Evolutionary conservation across 257 asterid species (phyloP).

Genomic region (Solanum sparsipilum): DNA sequence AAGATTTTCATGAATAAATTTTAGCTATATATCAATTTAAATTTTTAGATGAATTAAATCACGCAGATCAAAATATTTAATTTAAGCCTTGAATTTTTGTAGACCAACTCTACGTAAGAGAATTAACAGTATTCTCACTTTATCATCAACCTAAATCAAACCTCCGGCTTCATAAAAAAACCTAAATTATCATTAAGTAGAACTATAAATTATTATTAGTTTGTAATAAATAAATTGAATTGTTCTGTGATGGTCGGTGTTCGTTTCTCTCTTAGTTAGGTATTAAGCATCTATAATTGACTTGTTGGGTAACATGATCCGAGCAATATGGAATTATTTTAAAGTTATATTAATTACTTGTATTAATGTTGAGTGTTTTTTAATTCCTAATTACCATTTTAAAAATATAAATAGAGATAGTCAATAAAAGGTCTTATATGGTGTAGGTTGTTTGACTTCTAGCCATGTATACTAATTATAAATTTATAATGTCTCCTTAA

Average conservation of each 20-base stretch:
- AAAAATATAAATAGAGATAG: background rate
- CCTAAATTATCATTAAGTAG: background rate
- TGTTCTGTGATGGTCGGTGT: background rate
- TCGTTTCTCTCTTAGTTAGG: background rate
- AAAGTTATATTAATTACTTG: background rate
- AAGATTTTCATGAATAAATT: background rate
- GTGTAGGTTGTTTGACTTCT: background rate
- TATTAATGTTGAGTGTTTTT: background rate
- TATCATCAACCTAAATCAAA: background rate
- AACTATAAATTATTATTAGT: background rate
- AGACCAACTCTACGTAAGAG: background rate
- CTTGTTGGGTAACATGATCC: background rate
- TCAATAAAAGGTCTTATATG: background rate
- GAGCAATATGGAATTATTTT: background rate
- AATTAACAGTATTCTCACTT: background rate
- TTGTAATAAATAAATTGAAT: background rate
- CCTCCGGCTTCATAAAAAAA: background rate
- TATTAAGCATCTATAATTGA: background rate
- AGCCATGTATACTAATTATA: background rate
- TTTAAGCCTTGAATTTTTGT: background rate
- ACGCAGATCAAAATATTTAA: background rate
- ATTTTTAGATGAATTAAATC: background rate
- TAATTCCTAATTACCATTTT: background rate
- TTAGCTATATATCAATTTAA: background rate
- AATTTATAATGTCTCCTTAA: background rate